Percentiles rank a stretch among this genome's conserved stretches.
Evolutionary conservation across 2,329 filamentous ascomycete species (phyloP).

Genomic region (Ascomycota sp.): DNA sequence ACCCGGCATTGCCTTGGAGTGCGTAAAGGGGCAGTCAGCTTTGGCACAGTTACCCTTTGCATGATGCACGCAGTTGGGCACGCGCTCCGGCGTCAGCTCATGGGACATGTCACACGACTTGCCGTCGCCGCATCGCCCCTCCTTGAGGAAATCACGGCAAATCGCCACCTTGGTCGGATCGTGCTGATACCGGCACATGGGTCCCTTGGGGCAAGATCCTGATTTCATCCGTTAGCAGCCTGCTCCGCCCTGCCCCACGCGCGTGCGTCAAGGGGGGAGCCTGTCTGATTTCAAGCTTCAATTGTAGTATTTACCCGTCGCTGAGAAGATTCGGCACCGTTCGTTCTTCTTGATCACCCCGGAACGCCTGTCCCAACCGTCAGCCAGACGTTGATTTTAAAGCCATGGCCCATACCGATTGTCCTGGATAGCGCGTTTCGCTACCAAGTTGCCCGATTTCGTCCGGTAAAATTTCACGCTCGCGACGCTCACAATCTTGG

Average conservation of each 20-base stretch:
- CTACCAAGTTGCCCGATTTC: conserved; percentile 72
- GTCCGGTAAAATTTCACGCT: conserved; percentile 71
- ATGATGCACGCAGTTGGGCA: conserved; percentile 77
- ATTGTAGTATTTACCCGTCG: conserved; percentile 42
- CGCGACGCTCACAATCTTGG: conserved; percentile 51
- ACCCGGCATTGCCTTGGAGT: conserved; percentile 55
- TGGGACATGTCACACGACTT: conserved; percentile 80
- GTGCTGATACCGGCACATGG: conserved; percentile 61
- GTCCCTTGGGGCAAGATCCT: conserved; percentile 77
- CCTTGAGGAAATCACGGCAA: conserved; percentile 72
- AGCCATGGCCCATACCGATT: conserved; percentile 41
- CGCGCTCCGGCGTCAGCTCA: conserved; percentile 62
- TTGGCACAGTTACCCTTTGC: conserved; percentile 81
- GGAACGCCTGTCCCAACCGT: conserved; percentile 22
- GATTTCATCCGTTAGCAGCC: conserved; percentile 19
- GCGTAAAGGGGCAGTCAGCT: conserved; percentile 65
- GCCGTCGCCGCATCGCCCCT: conserved; percentile 57
- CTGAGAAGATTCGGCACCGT: conserved; percentile 52
- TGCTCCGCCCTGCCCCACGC: background rate
- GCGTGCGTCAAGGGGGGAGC: conserved; percentile 1
- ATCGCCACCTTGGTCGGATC: conserved; percentile 73
- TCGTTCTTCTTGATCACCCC: conserved; percentile 45
- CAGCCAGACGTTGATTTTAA: conserved; percentile 14
- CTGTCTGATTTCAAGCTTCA: conserved; percentile 11
- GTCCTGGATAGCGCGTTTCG: conserved; percentile 52